Conservation (phyloP, 768 basidiomycete species). For the Tylopilus sp. region DNA sequence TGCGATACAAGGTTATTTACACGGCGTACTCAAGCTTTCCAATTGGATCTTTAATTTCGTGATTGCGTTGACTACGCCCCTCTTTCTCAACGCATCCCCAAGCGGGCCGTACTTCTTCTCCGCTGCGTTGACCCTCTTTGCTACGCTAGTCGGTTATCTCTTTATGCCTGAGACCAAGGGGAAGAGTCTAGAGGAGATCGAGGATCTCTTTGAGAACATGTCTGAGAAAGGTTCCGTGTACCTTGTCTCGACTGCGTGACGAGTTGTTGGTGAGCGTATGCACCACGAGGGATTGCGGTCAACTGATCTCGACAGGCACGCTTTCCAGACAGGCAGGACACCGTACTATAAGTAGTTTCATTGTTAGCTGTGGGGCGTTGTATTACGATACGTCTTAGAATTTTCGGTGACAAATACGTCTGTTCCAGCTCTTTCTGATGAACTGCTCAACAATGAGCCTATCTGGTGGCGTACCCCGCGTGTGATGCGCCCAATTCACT, state of each 20-base stretch:
- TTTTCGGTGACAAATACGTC: no score
- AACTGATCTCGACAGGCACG: neutral
- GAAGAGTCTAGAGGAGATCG: slow-evolving; percentile 41
- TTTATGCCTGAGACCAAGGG: slow-evolving; percentile 46
- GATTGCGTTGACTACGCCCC: slow-evolving; percentile 44
- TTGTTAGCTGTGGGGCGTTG: no score
- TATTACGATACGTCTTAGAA: no score
- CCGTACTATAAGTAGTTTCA: no score
- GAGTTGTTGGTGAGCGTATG: neutral
- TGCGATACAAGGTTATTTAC: neutral
- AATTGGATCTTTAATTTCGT: slow-evolving; percentile 38
- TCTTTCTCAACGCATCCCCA: slow-evolving; percentile 42
- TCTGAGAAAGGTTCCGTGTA: no score
- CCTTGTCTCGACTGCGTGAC: slow-evolving; percentile 1
- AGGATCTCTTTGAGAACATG: slow-evolving; percentile 34
- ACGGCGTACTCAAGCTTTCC: slow-evolving; percentile 12
- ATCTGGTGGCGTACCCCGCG: no score
- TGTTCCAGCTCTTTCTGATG: no score
- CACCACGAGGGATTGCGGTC: no score
- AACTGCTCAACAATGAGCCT: no score
- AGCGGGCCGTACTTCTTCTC: slow-evolving; percentile 50
- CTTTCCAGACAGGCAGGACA: no score
- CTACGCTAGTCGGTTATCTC: slow-evolving; percentile 36
- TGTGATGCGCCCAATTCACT: no score
- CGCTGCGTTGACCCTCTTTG: slow-evolving; percentile 34